Conservation (phyloP, 1,139 yeast genomes). For the Geotrichum restrictum region DNA sequence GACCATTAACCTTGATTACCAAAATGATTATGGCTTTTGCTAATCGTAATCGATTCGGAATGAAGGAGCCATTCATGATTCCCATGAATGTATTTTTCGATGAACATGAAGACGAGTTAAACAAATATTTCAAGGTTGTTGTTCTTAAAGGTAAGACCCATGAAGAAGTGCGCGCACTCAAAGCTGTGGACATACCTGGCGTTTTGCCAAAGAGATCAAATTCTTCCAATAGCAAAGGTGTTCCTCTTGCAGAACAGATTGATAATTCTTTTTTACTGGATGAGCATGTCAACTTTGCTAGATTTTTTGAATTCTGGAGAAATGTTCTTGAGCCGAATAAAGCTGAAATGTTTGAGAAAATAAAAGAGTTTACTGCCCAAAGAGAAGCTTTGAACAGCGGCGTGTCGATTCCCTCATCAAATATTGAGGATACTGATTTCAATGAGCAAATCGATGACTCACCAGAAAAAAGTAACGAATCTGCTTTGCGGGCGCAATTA, state of each 20-base stretch:
- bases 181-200: not conserved
- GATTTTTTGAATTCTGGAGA: slow-evolving; percentile 32
- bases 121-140: slow-evolving; percentile 65
- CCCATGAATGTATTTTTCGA: slow-evolving; percentile 65
- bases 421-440: not conserved
- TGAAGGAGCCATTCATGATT: slow-evolving; percentile 79
- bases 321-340: slow-evolving; percentile 2
- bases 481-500: not conserved
- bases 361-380: not conserved
- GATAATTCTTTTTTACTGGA: slow-evolving; percentile 40
- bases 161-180: slow-evolving; percentile 45
- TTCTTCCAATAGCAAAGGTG: not conserved
- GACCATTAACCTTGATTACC: slow-evolving; percentile 79
- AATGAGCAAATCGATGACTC: not conserved
- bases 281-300: slow-evolving; percentile 34
- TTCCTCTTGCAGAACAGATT: slow-evolving; percentile 26
- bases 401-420: not conserved
- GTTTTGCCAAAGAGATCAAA: not conserved
- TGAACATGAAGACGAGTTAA: slow-evolving; percentile 54
- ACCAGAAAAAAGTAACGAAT: not conserved
- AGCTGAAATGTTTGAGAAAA: not conserved
- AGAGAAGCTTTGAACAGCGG: not conserved
- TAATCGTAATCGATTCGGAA: slow-evolving; percentile 66
- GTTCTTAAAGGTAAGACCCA: slow-evolving; percentile 30
- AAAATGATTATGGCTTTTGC: slow-evolving; percentile 78